Conservation (phyloP, 2,329 filamentous ascomycete species). For the Verticillium tricorpus region DNA sequence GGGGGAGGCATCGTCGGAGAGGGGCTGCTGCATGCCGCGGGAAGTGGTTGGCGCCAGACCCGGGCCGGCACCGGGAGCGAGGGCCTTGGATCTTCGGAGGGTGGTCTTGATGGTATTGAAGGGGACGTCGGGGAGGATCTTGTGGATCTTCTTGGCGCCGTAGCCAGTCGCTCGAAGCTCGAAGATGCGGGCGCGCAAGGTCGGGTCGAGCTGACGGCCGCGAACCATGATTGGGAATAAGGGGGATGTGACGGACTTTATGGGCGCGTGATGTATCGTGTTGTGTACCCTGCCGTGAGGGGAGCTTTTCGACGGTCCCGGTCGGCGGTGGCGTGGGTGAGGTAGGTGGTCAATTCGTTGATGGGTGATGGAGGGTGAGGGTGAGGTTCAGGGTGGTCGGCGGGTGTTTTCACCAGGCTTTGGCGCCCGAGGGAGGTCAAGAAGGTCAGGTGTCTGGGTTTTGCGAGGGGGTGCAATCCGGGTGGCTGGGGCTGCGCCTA, state of each 20-base stretch:
- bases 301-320: background rate
- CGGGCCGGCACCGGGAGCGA: background rate
- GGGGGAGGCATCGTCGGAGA: constrained; percentile 2
- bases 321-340: background rate
- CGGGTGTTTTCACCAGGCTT: no score
- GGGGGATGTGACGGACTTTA: background rate
- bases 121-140: constrained; percentile 2
- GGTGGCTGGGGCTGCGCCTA: no score
- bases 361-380: background rate
- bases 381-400: background rate
- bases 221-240: background rate
- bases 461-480: no score
- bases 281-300: background rate
- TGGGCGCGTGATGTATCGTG: background rate
- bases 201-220: constrained; percentile 3
- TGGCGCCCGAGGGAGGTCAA: no score
- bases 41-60: background rate
- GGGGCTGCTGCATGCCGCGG: background rate
- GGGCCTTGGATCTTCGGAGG: constrained; percentile 1
- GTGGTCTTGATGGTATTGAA: constrained; percentile 6
- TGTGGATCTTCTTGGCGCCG: constrained; percentile 4
- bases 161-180: constrained; percentile 3
- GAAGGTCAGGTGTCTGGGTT: no score
- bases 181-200: constrained; percentile 3
- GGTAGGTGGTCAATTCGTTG: background rate